Evolutionary conservation across 352 stramenopile genomes (phyloP).

Genomic region (Phytophthora boehmeriae): DNA sequence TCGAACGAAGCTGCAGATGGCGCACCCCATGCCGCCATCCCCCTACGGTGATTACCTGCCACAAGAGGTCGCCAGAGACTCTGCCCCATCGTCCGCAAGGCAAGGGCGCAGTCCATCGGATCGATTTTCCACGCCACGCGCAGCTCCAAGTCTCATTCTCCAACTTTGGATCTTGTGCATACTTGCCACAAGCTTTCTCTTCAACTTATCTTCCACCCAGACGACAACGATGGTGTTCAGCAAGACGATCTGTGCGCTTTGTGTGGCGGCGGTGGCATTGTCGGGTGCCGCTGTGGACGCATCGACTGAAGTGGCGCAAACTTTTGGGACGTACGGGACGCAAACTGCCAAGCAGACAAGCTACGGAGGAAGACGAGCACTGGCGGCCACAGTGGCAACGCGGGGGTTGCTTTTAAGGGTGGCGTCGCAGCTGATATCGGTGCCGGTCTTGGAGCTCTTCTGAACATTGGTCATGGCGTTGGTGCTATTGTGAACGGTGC

Average conservation of each 20-base stretch:
- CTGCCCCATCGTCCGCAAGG: too few species aligned
- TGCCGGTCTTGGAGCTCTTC: background rate
- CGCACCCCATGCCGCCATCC: too few species aligned
- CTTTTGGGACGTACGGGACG: background rate
- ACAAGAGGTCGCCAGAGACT: too few species aligned
- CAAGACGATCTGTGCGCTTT: constrained; percentile 12
- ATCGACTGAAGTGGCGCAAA: constrained; percentile 1
- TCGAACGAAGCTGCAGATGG: too few species aligned
- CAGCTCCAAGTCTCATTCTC: background rate
- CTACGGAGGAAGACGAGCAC: background rate
- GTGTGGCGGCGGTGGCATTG: constrained; percentile 7
- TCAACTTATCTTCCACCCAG: background rate
- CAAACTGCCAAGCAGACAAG: background rate
- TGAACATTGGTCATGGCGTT: background rate
- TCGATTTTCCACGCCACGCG: too few species aligned
- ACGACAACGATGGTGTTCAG: constrained; percentile 18
- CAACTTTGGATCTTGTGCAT: background rate
- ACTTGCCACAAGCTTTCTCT: constrained; percentile 2
- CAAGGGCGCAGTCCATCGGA: too few species aligned
- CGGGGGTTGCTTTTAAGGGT: background rate
- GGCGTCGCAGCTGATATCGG: background rate
- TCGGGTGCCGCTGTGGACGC: background rate
- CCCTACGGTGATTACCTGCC: too few species aligned
- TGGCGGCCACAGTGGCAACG: background rate
- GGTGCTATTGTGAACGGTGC: background rate